Evolutionary conservation across 768 basidiomycete genomes (phyloP).

Genomic region (Favolaschia claudopus): DNA sequence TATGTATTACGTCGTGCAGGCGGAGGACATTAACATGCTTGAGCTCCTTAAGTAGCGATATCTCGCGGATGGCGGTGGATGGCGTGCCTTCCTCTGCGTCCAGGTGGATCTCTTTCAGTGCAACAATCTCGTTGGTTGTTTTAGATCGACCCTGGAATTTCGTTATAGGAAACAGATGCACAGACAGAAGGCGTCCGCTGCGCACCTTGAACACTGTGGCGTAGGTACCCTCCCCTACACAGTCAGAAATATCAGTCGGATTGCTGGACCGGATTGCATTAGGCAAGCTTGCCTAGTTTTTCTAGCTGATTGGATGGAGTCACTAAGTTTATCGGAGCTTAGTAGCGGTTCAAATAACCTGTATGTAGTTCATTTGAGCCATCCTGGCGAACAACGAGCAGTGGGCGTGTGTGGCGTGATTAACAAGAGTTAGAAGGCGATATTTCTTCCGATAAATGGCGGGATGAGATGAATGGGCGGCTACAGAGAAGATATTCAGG

Average conservation of each 20-base stretch:
- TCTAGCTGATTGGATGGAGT: constrained; percentile 64
- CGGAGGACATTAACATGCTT: constrained; percentile 99
- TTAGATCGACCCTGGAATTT: constrained; percentile 82
- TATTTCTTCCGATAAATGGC: too few relatives aligned
- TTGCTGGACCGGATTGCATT: not conserved
- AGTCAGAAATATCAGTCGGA: not conserved
- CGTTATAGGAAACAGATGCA: not conserved
- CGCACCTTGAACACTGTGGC: constrained; percentile 94
- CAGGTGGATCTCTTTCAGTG: constrained; percentile 98
- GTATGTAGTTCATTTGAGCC: constrained; percentile 60
- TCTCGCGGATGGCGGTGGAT: constrained; percentile 98
- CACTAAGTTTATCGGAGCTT: not conserved
- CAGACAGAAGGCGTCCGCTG: not conserved
- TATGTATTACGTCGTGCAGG: constrained; percentile 98
- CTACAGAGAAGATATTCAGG: too few relatives aligned
- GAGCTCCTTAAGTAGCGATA: constrained; percentile 99
- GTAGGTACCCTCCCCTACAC: constrained; percentile 89
- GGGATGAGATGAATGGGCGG: too few relatives aligned
- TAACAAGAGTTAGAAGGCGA: not conserved
- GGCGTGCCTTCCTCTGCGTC: constrained; percentile 99
- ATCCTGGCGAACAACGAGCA: constrained; percentile 6
- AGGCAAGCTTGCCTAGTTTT: constrained; percentile 70
- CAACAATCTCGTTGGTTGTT: constrained; percentile 97
- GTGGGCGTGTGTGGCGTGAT: too few relatives aligned
- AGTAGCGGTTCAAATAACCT: constrained; percentile 43